These are phyloP conservation scores for Acacia acuminata DNA, from an alignment of 306 rosid genomes.

Conservation along the genomic window DNA sequence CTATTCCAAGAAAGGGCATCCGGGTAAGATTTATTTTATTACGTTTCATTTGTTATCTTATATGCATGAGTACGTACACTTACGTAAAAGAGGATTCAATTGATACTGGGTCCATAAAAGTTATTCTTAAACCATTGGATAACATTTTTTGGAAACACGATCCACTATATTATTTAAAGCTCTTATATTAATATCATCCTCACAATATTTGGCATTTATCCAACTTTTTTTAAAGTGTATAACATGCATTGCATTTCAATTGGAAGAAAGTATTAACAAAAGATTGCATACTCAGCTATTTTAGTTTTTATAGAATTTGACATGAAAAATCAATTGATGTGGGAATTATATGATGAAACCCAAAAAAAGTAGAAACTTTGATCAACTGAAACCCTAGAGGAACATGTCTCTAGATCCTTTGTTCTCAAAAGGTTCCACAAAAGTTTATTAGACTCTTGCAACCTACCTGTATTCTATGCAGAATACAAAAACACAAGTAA, in stretches of 20 bases:
- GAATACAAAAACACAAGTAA: no score
- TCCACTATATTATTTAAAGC: not conserved
- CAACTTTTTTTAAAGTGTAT: not conserved
- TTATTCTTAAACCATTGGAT: not conserved
- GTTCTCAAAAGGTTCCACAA: no score
- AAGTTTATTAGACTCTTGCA: no score
- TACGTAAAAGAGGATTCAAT: not conserved
- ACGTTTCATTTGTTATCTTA: not conserved
- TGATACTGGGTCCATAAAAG: not conserved
- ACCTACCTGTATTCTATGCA: no score
- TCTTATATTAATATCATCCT: not conserved
- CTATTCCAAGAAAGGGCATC: slow-evolving; percentile 80
- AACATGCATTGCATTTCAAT: not conserved
- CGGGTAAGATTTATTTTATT: slow-evolving; percentile 58
- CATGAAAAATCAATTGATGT: not conserved
- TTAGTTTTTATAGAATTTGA: not conserved
- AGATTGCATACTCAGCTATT: not conserved
- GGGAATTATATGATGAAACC: no score
- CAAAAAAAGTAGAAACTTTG: no score
- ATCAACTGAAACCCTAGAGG: no score
- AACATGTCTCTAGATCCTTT: no score
- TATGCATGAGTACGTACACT: not conserved
- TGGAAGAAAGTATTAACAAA: not conserved
- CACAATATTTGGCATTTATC: not conserved
- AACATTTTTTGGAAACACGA: not conserved